phyloP scores from a whole-genome alignment of 148 eudicot species.

The Rhododendron simsii region DNA sequence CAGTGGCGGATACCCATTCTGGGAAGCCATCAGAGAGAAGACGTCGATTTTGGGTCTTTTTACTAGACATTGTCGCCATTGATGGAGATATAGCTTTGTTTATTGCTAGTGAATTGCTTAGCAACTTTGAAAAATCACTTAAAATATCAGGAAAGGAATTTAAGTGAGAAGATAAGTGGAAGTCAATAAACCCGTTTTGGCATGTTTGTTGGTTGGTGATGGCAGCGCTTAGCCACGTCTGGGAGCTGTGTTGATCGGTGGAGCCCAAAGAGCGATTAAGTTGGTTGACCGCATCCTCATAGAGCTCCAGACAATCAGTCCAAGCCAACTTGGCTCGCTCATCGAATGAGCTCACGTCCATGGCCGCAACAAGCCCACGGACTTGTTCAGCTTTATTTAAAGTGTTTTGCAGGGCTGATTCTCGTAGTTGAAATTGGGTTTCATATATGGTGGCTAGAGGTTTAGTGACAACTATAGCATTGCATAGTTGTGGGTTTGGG shows the following conservation, averaged over 20 bases:
- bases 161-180: slow-evolving; percentile 31
- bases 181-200: slow-evolving; percentile 51
- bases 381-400: slow-evolving; percentile 37
- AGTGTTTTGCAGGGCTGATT: slow-evolving; percentile 23
- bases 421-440: slow-evolving; percentile 18
- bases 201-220: slow-evolving; percentile 58
- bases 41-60: slow-evolving; percentile 18
- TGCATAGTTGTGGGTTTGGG: slow-evolving; percentile 34
- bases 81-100: slow-evolving; percentile 23
- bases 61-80: neutral
- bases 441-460: slow-evolving; percentile 10
- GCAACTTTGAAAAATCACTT: slow-evolving; percentile 32
- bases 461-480: slow-evolving; percentile 10
- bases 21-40: slow-evolving; percentile 33
- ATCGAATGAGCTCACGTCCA: slow-evolving; percentile 29
- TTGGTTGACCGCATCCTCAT: slow-evolving; percentile 38
- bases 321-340: slow-evolving; percentile 40
- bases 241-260: slow-evolving; percentile 14
- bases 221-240: slow-evolving; percentile 56
- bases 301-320: slow-evolving; percentile 60
- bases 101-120: slow-evolving; percentile 51
- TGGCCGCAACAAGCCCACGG: slow-evolving; percentile 23
- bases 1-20: slow-evolving; percentile 36
- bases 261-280: slow-evolving; percentile 35
- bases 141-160: slow-evolving; percentile 17